Evolutionary conservation across 495 filamentous ascomycete species (phyloP), one percentile per base, ranked within the genome.

Genomic region (Trichoderma reesei): DNA sequence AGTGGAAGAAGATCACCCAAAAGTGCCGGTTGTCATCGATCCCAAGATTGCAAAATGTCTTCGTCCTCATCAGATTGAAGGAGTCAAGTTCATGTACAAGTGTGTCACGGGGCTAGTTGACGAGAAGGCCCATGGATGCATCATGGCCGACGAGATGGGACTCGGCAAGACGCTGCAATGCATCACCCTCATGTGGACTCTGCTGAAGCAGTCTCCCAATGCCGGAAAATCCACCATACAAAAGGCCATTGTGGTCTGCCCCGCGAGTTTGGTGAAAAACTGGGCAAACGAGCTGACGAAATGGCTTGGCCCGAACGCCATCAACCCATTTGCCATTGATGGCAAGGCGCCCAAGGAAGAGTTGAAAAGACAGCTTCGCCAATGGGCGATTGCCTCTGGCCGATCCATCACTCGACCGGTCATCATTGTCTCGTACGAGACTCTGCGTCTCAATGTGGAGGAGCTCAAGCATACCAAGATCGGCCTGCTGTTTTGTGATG

Each of bases 71-170:
- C 94, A 99, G 75, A 88, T 99, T 44, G 94, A 98, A 73, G 94
- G 94, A 72, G 94, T 99, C 51, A 96, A 96, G 80, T 99, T 99
- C 71, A 85, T 99, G 78, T 99, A 98, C 74, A 82, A 84, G 62
- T 95, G 90, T 72, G 91, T 91, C 20, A 98, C 93, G 33, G 94
- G 94, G 6, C 81, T 98, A 83, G 86, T 98, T 67, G 94, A 99
- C 71, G 83, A 87, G 51, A 94, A 92, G 64, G 95, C 95, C 31
- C 90, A 97, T 75, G 94, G 94, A 0, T 98, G 94, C 72, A 99
- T 99, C 72, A 99, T 99, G 94, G 94, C 94, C 67, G 94, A 99
- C 72, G 94, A 96, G 69, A 99, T 99, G 94, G 94, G 94, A 54
- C 75, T 99, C 39, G 94, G 94, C 56, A 99, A 99, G 77, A 99